Evolutionary conservation across 331 rosid species (phyloP).

Genomic region (Pyrus hybrid): DNA sequence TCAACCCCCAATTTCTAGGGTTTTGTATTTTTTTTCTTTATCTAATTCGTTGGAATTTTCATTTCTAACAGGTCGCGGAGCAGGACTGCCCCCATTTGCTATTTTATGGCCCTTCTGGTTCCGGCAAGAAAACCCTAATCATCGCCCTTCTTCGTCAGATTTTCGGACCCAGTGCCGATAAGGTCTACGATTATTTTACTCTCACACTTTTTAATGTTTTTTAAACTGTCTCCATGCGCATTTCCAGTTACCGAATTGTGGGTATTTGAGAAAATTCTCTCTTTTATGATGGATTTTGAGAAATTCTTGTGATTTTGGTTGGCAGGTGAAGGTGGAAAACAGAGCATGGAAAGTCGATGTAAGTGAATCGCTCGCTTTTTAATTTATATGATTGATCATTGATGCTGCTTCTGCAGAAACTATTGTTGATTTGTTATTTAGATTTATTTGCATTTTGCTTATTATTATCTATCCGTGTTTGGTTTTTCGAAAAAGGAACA

Average conservation of each 20-base stretch:
- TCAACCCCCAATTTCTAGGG: neutral
- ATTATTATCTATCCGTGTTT: neutral
- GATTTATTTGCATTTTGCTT: neutral
- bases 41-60: neutral
- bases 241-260: neutral
- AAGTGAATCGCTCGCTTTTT: constrained; percentile 26
- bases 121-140: constrained; percentile 98
- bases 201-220: neutral
- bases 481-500: neutral
- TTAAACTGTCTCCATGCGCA: too few relatives aligned
- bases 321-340: constrained; percentile 91
- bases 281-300: neutral
- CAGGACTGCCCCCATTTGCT: constrained; percentile 96
- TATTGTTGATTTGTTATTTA: neutral
- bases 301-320: constrained; percentile 6
- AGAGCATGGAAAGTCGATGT: constrained; percentile 93
- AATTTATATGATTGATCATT: neutral
- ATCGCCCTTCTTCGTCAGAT: constrained; percentile 90
- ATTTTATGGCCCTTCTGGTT: constrained; percentile 89
- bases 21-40: neutral
- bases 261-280: neutral
- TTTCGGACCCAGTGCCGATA: constrained; percentile 81
- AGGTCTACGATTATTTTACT: constrained; percentile 27
- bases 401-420: neutral
- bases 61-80: constrained; percentile 51